These are phyloP conservation scores for Cyclospora cayetanensis DNA, from an alignment of 169 alveolate species.

Conservation along the genomic window DNA sequence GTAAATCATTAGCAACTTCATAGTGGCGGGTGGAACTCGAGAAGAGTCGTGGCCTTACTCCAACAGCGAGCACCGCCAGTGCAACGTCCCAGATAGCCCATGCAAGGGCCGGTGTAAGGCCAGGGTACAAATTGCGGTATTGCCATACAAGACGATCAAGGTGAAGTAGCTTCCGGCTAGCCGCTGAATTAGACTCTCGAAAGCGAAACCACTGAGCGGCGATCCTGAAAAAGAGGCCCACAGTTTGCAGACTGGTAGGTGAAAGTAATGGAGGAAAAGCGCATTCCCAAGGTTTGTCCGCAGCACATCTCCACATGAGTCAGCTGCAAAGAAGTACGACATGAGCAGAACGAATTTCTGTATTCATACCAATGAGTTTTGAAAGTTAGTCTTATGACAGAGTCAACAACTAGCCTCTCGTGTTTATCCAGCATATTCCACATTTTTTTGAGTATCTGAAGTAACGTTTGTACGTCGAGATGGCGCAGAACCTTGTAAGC, in stretches of 20 bases:
- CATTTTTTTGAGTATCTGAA: neutral
- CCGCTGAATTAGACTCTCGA: neutral
- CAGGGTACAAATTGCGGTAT: constrained; percentile 60
- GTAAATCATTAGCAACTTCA: too few relatives aligned
- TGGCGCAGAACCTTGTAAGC: constrained; percentile 18
- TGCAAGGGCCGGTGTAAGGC: constrained; percentile 62
- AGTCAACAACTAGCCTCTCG: neutral
- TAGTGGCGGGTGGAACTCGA: too few relatives aligned
- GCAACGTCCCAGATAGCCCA: constrained; percentile 63
- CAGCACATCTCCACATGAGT: too few relatives aligned
- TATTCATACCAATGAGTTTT: constrained; percentile 26
- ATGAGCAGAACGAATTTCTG: too few relatives aligned
- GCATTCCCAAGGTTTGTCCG: too few relatives aligned
- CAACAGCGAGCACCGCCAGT: constrained; percentile 19
- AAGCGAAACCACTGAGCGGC: constrained; percentile 53
- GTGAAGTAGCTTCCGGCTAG: constrained; percentile 17
- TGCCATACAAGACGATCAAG: constrained; percentile 32
- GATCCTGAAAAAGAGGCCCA: constrained; percentile 2
- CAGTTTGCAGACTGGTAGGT: too few relatives aligned
- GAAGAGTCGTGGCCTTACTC: neutral
- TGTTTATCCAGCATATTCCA: neutral
- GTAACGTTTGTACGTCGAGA: neutral
- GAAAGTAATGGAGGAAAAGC: too few relatives aligned
- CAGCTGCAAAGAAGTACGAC: too few relatives aligned
- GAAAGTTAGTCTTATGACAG: constrained; percentile 6